phyloP scores from a whole-genome alignment of 257 asterid species.

The Solanum etuberosum region DNA sequence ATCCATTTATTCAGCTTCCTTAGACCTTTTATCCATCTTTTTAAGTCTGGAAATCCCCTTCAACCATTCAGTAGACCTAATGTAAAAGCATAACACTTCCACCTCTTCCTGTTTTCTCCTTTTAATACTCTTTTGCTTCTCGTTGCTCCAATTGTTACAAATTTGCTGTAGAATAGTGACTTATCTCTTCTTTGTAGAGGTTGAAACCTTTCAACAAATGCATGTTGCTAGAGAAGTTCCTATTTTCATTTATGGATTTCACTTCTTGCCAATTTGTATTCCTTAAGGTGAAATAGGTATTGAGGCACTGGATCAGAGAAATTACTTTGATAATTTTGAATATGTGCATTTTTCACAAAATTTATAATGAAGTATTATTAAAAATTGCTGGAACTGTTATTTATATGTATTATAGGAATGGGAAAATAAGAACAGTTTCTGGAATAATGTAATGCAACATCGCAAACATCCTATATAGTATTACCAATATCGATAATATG shows the following conservation, averaged over 20 bases:
- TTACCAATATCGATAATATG: background rate
- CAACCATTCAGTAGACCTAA: background rate
- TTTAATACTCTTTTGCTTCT: background rate
- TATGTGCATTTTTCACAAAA: background rate
- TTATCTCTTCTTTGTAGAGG: background rate
- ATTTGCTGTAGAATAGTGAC: background rate
- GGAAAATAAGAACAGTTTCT: background rate
- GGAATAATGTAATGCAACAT: background rate
- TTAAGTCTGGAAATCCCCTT: background rate
- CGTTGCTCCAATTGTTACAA: background rate
- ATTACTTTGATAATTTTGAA: background rate
- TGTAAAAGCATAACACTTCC: background rate
- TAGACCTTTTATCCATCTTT: background rate
- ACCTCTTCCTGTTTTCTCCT: background rate
- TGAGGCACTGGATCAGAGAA: background rate
- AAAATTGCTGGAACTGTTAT: background rate
- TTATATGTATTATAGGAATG: background rate
- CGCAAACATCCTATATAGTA: background rate
- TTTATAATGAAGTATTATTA: background rate
- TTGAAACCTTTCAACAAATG: background rate
- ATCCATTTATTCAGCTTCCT: background rate
- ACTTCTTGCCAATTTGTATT: background rate
- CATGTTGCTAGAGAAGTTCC: background rate
- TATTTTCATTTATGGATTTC: background rate
- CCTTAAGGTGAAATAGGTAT: background rate